Evolutionary conservation across 257 asterid genomes (phyloP).

Genomic region (Paulownia fortunei): DNA sequence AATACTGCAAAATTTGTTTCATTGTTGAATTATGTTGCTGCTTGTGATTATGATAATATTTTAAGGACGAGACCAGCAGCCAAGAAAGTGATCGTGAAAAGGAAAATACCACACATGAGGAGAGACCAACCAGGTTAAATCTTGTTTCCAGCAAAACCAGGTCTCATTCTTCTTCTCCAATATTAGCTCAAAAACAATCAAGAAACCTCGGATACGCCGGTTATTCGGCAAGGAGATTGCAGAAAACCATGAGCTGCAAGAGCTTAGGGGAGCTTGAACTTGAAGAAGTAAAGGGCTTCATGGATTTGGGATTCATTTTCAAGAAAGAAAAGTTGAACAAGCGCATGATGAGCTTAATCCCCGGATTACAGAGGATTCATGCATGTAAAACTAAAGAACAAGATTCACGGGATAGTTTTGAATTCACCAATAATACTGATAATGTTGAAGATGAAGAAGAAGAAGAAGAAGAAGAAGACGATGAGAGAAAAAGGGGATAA

Average conservation of each 20-base stretch:
- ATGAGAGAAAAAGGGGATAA: constrained; percentile 8
- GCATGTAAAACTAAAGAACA: no score
- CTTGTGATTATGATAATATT: constrained; percentile 19
- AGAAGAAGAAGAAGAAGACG: no score
- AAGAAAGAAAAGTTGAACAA: constrained; percentile 44
- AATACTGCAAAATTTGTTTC: neutral
- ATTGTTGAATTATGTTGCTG: constrained; percentile 9
- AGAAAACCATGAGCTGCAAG: constrained; percentile 51
- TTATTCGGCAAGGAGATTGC: constrained; percentile 23
- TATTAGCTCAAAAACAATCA: constrained; percentile 23
- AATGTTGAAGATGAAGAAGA: constrained; percentile 5
- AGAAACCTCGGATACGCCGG: constrained; percentile 20
- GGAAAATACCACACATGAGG: no score
- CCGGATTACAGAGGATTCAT: constrained; percentile 60
- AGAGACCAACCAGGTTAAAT: no score
- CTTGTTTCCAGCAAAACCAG: constrained; percentile 25
- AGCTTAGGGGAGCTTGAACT: constrained; percentile 65
- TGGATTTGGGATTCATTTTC: constrained; percentile 73
- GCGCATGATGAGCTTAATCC: constrained; percentile 51
- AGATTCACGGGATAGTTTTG: neutral
- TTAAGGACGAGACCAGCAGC: constrained; percentile 45
- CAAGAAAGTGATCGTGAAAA: constrained; percentile 31
- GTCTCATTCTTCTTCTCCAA: constrained; percentile 43
- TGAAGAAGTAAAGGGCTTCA: constrained; percentile 72
- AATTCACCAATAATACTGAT: neutral